Evolutionary conservation across 208 protist species (phyloP).

Genomic region (Crithidia thermophila): DNA sequence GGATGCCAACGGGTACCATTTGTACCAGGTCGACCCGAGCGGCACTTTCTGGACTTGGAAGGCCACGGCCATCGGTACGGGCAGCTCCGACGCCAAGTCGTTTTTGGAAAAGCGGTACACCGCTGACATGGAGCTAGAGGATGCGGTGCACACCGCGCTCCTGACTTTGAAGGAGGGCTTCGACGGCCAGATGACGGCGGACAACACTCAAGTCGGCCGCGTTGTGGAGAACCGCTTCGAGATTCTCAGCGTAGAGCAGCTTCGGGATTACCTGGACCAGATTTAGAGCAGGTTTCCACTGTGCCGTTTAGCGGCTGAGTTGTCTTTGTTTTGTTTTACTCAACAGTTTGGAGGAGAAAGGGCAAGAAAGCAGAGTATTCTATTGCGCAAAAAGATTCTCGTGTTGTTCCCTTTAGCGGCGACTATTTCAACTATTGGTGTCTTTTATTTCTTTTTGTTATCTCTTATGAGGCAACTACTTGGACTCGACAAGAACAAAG

Average conservation of each 20-base stretch:
- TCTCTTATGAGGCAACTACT: not conserved
- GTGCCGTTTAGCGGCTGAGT: slow-evolving; percentile 3
- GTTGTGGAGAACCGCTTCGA: slow-evolving; percentile 90
- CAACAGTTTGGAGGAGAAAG: not conserved
- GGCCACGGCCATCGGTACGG: slow-evolving; percentile 99
- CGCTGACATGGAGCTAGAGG: slow-evolving; percentile 99
- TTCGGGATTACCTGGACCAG: slow-evolving; percentile 88
- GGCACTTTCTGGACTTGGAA: slow-evolving; percentile 99
- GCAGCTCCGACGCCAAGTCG: slow-evolving; percentile 96
- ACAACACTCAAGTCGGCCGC: slow-evolving; percentile 99
- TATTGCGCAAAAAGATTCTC: too few species aligned
- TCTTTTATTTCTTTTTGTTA: not conserved
- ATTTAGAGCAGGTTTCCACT: slow-evolving; percentile 48
- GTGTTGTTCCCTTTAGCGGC: not conserved
- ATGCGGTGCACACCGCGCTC: slow-evolving; percentile 99
- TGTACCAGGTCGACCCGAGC: slow-evolving; percentile 99
- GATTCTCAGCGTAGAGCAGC: slow-evolving; percentile 76
- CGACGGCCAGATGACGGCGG: slow-evolving; percentile 96
- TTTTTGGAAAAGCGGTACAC: slow-evolving; percentile 99
- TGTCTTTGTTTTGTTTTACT: not conserved
- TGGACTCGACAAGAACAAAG: too few species aligned
- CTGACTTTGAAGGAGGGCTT: slow-evolving; percentile 98
- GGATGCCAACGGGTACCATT: slow-evolving; percentile 94
- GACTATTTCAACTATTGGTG: slow-evolving; percentile 12
- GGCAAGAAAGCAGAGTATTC: not conserved